Base-by-base conservation (phyloP, 2,329 filamentous ascomycete species). In the Diaporthe eres region DNA sequence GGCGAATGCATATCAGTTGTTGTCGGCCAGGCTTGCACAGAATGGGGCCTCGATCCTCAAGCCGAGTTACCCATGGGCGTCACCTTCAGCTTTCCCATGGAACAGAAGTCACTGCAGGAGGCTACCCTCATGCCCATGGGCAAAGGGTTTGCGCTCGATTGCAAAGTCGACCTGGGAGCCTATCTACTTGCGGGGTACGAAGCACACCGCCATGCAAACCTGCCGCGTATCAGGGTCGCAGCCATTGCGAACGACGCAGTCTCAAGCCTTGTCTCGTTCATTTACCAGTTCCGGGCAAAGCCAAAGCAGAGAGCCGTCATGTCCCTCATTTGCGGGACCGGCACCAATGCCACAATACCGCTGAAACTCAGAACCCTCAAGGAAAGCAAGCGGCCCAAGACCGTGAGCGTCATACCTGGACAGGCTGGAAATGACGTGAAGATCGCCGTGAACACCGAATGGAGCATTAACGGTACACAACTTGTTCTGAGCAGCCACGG, bases 161-260 rank as follows among this genome's bases (percentile, higher is more conserved):
- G 90, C 1, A 86, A 91, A 58, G 83, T 92, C 9, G 90, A 94
- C 75, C 85, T 94, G 2, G 91, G 90, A 12, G 87, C 88, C 44
- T 88, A 90, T 77, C 85, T 94, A 9, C 83, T 89, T 13, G 84
- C 86, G 47, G 92, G 92, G 0, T 94, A 94, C 79, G 85, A 88
- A 60, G 85, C 86, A 47, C 85, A 88, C n/a, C 85, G 86, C 49
- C 78, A 80, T 7, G 77, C 83, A 55, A 13, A 25, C 17, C 84
- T 95, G 31, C 94, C 94, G 1, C 88, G 87, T 17, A 89, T 97
- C 77, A 89, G 89, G 76, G 92, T 96, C 71, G 89, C 91, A 12
- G 94, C 94, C 68, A 96, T 97, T 77, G 91, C 94, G 51, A 97
- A 96, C 80, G 94, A 97, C 80, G 91, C 94, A 0, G 94, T 96